Percentiles rank a stretch among this genome's conserved stretches.
Conservation (phyloP, 768 basidiomycete species). For the Agrocybe pediades region DNA sequence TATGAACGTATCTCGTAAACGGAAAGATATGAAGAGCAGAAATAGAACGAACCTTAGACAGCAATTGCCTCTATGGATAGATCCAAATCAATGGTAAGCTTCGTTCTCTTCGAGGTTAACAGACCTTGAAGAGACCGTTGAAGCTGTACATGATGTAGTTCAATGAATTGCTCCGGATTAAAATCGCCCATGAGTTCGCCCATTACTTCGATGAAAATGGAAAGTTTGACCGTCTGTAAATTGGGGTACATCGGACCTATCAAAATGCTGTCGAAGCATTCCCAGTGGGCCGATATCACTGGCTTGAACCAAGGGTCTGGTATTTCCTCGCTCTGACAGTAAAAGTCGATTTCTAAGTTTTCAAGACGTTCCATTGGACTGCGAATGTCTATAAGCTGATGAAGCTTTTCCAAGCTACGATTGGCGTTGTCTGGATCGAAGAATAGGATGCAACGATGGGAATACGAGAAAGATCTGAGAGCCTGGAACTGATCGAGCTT, state of each 20-base stretch:
- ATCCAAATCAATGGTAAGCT: neutral
- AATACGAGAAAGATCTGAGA: neutral
- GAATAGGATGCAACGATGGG: slow-evolving; percentile 3
- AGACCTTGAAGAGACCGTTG: neutral
- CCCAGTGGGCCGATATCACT: neutral
- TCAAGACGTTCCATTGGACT: neutral
- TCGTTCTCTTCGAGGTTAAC: neutral
- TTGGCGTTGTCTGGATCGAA: neutral
- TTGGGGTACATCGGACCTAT: neutral
- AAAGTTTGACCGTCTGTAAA: neutral
- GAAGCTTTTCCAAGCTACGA: neutral
- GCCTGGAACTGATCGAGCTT: neutral
- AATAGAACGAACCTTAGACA: neutral
- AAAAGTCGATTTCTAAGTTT: neutral
- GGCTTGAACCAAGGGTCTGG: neutral
- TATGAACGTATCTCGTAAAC: too few species aligned
- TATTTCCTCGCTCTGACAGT: neutral
- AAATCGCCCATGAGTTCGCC: neutral
- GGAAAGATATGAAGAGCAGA: neutral
- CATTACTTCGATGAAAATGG: slow-evolving; percentile 3
- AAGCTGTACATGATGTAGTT: neutral
- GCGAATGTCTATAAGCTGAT: neutral
- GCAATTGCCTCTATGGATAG: neutral
- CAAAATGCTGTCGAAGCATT: neutral
- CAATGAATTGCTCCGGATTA: neutral